phyloP scores from a whole-genome alignment of 495 filamentous ascomycete genomes.

The Xylaria telfairii region DNA sequence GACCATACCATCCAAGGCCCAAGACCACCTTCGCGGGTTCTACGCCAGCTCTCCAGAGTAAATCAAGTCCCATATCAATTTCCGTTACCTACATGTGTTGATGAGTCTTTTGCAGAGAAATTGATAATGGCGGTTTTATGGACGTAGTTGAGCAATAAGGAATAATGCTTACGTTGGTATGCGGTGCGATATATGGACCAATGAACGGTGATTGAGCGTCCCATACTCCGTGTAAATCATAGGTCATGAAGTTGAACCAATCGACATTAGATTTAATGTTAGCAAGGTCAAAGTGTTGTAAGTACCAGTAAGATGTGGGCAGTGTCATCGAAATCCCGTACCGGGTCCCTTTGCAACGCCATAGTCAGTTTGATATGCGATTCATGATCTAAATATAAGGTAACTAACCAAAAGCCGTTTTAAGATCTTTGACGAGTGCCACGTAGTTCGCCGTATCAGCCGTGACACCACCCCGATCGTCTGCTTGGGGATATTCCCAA shows the following conservation, averaged over 20 bases:
- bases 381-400: too few relatives aligned
- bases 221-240: constrained; percentile 44
- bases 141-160: too few relatives aligned
- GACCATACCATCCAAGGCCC: constrained; percentile 48
- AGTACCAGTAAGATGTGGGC: constrained; percentile 61
- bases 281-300: constrained; percentile 57
- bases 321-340: constrained; percentile 44
- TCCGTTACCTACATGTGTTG: too few relatives aligned
- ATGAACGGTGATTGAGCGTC: constrained; percentile 6
- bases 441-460: too few relatives aligned
- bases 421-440: too few relatives aligned
- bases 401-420: too few relatives aligned
- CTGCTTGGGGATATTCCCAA: not conserved
- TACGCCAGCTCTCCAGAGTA: constrained; percentile 46
- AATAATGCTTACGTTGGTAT: too few relatives aligned
- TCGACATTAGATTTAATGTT: constrained; percentile 48
- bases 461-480: not conserved
- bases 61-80: constrained; percentile 40
- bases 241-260: constrained; percentile 63
- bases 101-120: too few relatives aligned
- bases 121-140: too few relatives aligned
- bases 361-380: too few relatives aligned
- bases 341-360: too few relatives aligned
- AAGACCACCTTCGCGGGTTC: constrained; percentile 45
- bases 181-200: constrained; percentile 36